These are phyloP conservation scores for Endocalyx cinctus DNA, from an alignment of 2,329 filamentous ascomycete species.

Conservation along the genomic window DNA sequence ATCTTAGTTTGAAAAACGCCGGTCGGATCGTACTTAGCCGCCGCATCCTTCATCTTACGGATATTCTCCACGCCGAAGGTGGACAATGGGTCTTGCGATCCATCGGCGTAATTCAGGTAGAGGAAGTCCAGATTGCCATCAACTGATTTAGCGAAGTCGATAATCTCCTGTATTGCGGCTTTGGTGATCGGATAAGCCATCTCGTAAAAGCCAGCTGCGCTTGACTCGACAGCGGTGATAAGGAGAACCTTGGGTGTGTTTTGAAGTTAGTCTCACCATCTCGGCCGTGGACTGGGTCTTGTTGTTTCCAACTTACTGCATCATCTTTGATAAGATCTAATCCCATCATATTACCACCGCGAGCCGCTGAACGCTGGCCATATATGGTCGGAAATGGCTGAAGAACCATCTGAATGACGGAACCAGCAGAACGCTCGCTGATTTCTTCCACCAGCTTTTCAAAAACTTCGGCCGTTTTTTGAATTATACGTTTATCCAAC, in stretches of 20 bases:
- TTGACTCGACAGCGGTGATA: slow-evolving; percentile 1
- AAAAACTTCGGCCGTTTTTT: neutral
- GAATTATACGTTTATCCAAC: neutral
- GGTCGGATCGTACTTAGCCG: slow-evolving; percentile 1
- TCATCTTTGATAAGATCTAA: neutral
- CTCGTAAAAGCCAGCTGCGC: slow-evolving; percentile 3
- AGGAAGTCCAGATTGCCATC: slow-evolving; percentile 1
- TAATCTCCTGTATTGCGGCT: neutral
- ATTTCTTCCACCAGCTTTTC: neutral
- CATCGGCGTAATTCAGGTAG: slow-evolving; percentile 6
- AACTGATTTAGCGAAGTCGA: neutral
- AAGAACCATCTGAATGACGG: neutral
- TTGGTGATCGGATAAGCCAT: neutral
- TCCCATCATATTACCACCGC: slow-evolving; percentile 1
- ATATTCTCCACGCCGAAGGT: slow-evolving; percentile 2
- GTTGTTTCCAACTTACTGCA: neutral
- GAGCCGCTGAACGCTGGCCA: neutral
- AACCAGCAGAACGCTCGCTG: neutral
- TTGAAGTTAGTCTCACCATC: too few relatives aligned
- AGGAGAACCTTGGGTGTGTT: slow-evolving; percentile 1
- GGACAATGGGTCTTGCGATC: slow-evolving; percentile 4
- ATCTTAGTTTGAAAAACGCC: slow-evolving; percentile 5
- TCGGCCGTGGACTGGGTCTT: neutral
- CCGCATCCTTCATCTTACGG: neutral
- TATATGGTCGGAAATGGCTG: neutral